phyloP scores from a whole-genome alignment of 176 grass and related monocot genomes.

The Cymbopogon citratus region DNA sequence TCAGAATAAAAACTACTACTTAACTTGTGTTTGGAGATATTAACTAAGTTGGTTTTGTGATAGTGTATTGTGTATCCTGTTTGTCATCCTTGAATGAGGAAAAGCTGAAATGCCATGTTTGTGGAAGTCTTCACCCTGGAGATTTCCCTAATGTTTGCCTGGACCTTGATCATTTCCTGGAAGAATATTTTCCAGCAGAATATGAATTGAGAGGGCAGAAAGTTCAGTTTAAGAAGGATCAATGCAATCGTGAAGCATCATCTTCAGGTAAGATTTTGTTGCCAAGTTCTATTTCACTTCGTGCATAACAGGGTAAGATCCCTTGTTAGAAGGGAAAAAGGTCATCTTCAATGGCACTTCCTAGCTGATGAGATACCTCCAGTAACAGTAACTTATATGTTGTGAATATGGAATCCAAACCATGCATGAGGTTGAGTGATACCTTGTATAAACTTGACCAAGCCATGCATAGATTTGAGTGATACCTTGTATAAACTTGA shows the following conservation, averaged over 20 bases:
- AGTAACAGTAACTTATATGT: background rate
- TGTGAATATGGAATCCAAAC: background rate
- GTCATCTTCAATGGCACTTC: background rate
- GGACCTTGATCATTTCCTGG: conserved; percentile 72
- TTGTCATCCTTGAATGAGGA: conserved; percentile 42
- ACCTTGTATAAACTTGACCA: background rate
- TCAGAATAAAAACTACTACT: background rate
- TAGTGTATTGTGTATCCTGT: conserved; percentile 87
- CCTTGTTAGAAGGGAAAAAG: background rate
- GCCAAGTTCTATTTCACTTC: background rate
- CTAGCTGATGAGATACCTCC: background rate
- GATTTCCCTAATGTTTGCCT: conserved; percentile 81
- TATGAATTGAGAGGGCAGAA: conserved; percentile 56
- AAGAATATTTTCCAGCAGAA: conserved; percentile 72
- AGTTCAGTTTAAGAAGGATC: conserved; percentile 34
- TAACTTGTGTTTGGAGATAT: conserved; percentile 12
- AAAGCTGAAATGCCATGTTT: conserved; percentile 58
- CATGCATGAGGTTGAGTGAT: background rate
- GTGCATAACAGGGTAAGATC: background rate
- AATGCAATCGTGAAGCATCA: conserved; percentile 24
- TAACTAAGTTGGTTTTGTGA: conserved; percentile 26
- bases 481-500: background rate
- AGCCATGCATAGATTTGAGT: background rate
- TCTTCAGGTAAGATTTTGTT: conserved; percentile 62
- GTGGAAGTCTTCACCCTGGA: conserved; percentile 69